Evolutionary conservation across 768 basidiomycete species (phyloP).

Genomic region (Suillus hirtellus): DNA sequence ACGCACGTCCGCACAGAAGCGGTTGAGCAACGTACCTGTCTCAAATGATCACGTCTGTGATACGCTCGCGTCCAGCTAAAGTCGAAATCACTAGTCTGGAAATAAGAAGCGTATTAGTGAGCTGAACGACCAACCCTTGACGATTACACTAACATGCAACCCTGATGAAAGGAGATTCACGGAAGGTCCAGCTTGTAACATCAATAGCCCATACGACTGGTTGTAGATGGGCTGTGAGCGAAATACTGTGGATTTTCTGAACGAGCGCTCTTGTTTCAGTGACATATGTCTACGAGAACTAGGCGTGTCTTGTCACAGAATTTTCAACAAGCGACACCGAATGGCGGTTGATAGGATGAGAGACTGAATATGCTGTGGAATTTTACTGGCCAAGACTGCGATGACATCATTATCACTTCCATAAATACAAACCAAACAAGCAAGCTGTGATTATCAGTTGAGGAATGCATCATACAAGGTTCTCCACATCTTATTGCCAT

Average conservation of each 20-base stretch:
- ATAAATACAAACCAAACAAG: not conserved
- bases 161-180: not conserved
- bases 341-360: not conserved
- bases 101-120: no score
- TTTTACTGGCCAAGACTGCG: not conserved
- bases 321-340: not conserved
- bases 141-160: not conserved
- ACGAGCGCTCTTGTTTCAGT: not conserved
- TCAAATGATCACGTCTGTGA: not conserved
- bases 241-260: not conserved
- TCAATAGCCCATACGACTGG: no score
- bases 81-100: not conserved
- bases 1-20: not conserved
- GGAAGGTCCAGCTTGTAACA: not conserved
- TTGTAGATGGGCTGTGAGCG: not conserved
- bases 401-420: not conserved
- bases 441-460: conserved; percentile 10
- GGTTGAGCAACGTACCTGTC: not conserved
- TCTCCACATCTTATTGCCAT: conserved; percentile 57
- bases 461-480: conserved; percentile 39
- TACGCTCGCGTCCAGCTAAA: not conserved
- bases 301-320: not conserved
- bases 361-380: not conserved
- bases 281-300: not conserved
- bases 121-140: not conserved